phyloP scores from a whole-genome alignment of 805 yeast genomes.

The Zygosaccharomyces gambellarensis region DNA sequence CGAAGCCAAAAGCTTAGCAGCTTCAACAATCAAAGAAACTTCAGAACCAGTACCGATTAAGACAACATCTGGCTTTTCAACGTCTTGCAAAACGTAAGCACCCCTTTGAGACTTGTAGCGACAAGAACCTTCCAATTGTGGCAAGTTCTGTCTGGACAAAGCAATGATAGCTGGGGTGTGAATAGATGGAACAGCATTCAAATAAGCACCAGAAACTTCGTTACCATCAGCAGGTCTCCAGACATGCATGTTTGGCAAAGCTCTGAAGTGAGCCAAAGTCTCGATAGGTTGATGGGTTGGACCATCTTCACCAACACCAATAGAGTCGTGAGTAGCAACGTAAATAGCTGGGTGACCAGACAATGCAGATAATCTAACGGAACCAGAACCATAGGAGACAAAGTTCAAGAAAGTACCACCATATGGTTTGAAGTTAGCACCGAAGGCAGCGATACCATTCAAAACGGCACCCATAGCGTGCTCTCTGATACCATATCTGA shows the following conservation, averaged over 20 bases:
- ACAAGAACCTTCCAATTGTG: constrained; percentile 90
- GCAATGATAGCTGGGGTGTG: constrained; percentile 72
- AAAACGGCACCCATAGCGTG: constrained; percentile 98
- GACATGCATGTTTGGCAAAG: constrained; percentile 73
- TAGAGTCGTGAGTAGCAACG: constrained; percentile 89
- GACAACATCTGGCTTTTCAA: constrained; percentile 62
- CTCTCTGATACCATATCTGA: constrained; percentile 98
- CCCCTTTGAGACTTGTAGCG: constrained; percentile 91
- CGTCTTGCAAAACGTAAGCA: constrained; percentile 73
- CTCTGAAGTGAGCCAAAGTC: constrained; percentile 82
- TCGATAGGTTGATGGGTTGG: constrained; percentile 93
- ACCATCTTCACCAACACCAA: constrained; percentile 90
- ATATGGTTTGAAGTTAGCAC: constrained; percentile 78
- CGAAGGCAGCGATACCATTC: constrained; percentile 93
- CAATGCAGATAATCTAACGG: constrained; percentile 77
- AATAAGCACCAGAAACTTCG: constrained; percentile 80
- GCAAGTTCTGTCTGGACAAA: constrained; percentile 79
- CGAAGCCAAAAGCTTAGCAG: constrained; percentile 63
- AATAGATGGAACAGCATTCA: constrained; percentile 54
- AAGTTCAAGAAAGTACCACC: constrained; percentile 99
- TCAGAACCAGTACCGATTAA: constrained; percentile 93
- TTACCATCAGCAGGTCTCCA: constrained; percentile 96
- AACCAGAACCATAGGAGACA: constrained; percentile 79
- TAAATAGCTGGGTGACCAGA: constrained; percentile 79
- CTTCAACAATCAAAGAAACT: constrained; percentile 72